phyloP scores from a whole-genome alignment of 108 stramenopile species.

The Epipyxis sp. region DNA sequence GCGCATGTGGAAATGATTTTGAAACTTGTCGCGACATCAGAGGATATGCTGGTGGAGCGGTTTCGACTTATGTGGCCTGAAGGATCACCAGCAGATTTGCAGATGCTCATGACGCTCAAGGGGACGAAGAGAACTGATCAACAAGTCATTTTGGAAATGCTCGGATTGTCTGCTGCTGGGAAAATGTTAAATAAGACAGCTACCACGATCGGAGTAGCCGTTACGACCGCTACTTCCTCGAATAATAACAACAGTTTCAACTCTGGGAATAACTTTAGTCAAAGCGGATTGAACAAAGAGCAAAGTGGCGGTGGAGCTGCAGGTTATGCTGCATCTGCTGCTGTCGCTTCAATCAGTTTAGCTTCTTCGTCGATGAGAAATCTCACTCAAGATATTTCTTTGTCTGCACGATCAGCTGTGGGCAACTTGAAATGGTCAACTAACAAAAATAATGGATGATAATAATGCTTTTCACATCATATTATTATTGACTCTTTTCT shows the following conservation, averaged over 20 bases:
- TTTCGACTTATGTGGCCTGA: slow-evolving; percentile 82
- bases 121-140: slow-evolving; percentile 82
- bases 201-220: neutral
- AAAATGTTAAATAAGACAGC: neutral
- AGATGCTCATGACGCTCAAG: slow-evolving; percentile 79
- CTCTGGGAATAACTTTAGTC: neutral
- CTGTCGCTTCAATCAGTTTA: neutral
- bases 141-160: slow-evolving; percentile 70
- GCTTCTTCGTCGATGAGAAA: slow-evolving; percentile 28
- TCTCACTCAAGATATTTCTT: slow-evolving; percentile 29
- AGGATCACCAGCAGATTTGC: slow-evolving; percentile 68
- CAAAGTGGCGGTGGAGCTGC: neutral
- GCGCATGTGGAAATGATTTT: slow-evolving; percentile 87
- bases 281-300: neutral
- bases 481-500: too few relatives aligned
- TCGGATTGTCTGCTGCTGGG: slow-evolving; percentile 53
- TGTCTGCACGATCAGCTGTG: slow-evolving; percentile 11
- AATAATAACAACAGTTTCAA: neutral
- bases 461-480: neutral
- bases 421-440: slow-evolving; percentile 26
- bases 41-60: slow-evolving; percentile 78
- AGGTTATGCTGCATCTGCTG: slow-evolving; percentile 1
- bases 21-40: slow-evolving; percentile 89
- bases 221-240: neutral
- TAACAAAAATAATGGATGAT: neutral